A percentile compares a stretch with the other conserved stretches of the same genome.
These are phyloP conservation scores for Raffaelea albimanens DNA, from an alignment of 2,329 filamentous ascomycete genomes.

Conservation along the genomic window DNA sequence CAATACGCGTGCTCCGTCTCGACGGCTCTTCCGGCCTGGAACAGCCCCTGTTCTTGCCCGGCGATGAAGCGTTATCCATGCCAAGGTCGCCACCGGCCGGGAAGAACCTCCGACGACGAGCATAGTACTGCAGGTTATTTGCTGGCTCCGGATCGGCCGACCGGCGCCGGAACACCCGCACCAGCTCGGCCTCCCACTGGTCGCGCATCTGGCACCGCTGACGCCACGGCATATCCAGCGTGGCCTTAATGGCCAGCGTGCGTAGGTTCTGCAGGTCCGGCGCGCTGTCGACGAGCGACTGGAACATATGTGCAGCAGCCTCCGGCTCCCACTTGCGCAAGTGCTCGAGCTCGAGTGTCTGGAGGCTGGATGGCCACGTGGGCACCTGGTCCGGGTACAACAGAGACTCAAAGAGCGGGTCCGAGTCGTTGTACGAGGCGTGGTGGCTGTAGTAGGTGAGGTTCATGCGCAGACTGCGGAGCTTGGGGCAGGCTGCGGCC, in stretches of 20 bases:
- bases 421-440: slow-evolving; percentile 57
- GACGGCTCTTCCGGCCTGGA: background rate
- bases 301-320: slow-evolving; percentile 68
- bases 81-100: too few relatives aligned
- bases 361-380: slow-evolving; percentile 66
- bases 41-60: background rate
- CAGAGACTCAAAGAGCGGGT: slow-evolving; percentile 64
- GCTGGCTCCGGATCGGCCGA: slow-evolving; percentile 15
- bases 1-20: slow-evolving; percentile 27
- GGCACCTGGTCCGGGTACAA: slow-evolving; percentile 58
- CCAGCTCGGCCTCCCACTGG: slow-evolving; percentile 64
- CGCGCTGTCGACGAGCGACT: slow-evolving; percentile 66
- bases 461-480: slow-evolving; percentile 67
- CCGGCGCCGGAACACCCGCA: slow-evolving; percentile 52
- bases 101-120: too few relatives aligned
- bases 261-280: slow-evolving; percentile 57
- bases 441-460: slow-evolving; percentile 68
- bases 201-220: slow-evolving; percentile 71
- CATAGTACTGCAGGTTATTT: slow-evolving; percentile 12
- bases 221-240: slow-evolving; percentile 73
- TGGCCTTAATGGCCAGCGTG: slow-evolving; percentile 62
- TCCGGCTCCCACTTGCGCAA: slow-evolving; percentile 64
- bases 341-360: slow-evolving; percentile 64
- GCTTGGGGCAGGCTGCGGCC: slow-evolving; percentile 55
- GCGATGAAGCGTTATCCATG: too few relatives aligned